Conservation (phyloP, 257 asterid species). For the Fraxinus excelsior region DNA sequence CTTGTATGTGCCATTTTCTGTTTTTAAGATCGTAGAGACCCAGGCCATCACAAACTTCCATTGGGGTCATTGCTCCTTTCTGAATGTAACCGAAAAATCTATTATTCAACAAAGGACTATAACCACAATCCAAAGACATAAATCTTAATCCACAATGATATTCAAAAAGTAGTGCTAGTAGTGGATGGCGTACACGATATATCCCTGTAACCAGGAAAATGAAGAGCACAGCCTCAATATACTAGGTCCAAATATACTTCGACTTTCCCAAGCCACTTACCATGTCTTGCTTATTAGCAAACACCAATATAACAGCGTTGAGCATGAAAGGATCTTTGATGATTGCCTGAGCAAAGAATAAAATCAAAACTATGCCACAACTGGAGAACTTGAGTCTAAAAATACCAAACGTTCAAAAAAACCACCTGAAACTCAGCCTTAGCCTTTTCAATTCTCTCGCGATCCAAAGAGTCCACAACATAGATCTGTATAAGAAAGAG, state of each 20-base stretch:
- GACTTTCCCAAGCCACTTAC: slow-evolving; percentile 39
- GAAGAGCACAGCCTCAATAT: not conserved
- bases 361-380: slow-evolving; percentile 31
- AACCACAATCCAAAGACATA: not conserved
- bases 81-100: slow-evolving; percentile 29
- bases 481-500: slow-evolving; percentile 60
- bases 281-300: slow-evolving; percentile 98
- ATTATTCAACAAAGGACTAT: slow-evolving; percentile 7
- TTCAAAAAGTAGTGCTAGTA: not conserved
- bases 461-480: slow-evolving; percentile 93
- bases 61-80: slow-evolving; percentile 96
- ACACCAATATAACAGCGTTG: slow-evolving; percentile 88
- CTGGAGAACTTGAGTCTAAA: slow-evolving; percentile 25
- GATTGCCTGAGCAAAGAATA: slow-evolving; percentile 59
- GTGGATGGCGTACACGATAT: not conserved
- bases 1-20: slow-evolving; percentile 96
- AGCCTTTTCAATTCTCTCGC: slow-evolving; percentile 85
- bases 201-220: not conserved
- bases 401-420: slow-evolving; percentile 27
- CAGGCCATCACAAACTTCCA: slow-evolving; percentile 91
- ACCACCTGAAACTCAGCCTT: slow-evolving; percentile 90
- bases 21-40: slow-evolving; percentile 83
- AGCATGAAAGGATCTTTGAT: slow-evolving; percentile 95
- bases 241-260: not conserved
- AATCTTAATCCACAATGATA: not conserved